Conservation (phyloP, 2,329 filamentous ascomycete species). For the Aurifilum marmelostoma region DNA sequence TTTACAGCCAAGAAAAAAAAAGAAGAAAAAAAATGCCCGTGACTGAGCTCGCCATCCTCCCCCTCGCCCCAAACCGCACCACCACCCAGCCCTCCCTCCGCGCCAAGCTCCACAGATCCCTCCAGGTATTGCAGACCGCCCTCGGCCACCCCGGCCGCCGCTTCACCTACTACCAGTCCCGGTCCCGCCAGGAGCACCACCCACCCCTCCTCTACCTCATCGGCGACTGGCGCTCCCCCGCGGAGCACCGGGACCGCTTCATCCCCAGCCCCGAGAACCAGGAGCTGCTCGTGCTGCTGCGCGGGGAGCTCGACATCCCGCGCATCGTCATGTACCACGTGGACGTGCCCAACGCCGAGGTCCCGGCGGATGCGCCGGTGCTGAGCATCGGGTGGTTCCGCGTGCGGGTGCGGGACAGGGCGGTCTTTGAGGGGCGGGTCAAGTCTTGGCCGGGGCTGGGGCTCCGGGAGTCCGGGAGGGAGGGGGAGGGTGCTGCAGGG, state of each 20-base stretch:
- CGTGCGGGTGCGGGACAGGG: not conserved
- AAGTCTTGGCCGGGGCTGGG: not conserved
- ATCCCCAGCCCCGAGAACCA: constrained; percentile 15
- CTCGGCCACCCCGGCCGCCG: constrained; percentile 10
- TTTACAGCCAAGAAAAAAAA: not conserved
- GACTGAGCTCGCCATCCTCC: constrained; percentile 12
- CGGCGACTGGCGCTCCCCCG: constrained; percentile 12
- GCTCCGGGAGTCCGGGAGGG: not conserved
- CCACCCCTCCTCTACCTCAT: constrained; percentile 9
- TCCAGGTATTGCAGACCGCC: constrained; percentile 10
- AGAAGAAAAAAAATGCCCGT: constrained; percentile 2
- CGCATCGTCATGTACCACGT: constrained; percentile 14
- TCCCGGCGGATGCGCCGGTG: not conserved
- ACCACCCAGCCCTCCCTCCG: not conserved
- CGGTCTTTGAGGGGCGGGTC: not conserved
- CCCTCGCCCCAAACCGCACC: not conserved
- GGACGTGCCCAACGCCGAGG: not conserved
- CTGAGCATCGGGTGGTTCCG: constrained; percentile 5
- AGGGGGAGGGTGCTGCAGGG: not conserved
- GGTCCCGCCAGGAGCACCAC: too few relatives aligned
- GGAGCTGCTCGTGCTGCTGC: constrained; percentile 5
- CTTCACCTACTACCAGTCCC: constrained; percentile 8
- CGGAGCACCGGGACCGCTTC: constrained; percentile 14
- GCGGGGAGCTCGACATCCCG: not conserved
- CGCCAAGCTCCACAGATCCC: constrained; percentile 4